A percentile compares a stretch with the other conserved stretches of the same genome.
phyloP scores from a whole-genome alignment of 2,329 filamentous ascomycete genomes.

The Colletotrichum musae region DNA sequence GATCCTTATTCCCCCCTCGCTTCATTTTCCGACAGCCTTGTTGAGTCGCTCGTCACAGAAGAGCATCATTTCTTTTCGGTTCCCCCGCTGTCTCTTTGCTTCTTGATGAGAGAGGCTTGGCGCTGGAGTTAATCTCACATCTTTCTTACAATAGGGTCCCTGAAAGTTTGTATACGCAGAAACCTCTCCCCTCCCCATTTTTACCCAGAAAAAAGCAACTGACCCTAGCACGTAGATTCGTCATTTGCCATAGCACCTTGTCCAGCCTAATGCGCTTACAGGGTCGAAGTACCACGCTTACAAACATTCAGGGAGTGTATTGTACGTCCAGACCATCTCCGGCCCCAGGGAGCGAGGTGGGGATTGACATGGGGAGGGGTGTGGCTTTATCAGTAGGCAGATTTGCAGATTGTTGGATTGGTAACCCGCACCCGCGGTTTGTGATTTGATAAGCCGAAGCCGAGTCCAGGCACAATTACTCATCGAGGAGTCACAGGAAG shows the following conservation, averaged over 20 bases:
- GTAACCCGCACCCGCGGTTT: background rate
- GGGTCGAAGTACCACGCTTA: no score
- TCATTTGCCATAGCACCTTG: no score
- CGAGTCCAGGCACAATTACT: constrained; percentile 23
- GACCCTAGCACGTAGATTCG: no score
- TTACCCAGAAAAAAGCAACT: no score
- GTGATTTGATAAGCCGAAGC: constrained; percentile 32
- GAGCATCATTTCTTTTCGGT: background rate
- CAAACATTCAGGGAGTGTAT: no score
- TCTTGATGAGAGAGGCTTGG: constrained; percentile 11
- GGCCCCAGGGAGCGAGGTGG: background rate
- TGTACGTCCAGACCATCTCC: constrained; percentile 26
- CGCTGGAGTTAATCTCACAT: constrained; percentile 19
- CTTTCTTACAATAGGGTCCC: no score
- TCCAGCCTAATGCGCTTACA: no score
- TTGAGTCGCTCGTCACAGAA: background rate
- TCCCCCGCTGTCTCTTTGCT: background rate
- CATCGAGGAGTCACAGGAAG: constrained; percentile 10
- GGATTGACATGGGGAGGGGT: background rate
- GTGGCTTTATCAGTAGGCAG: background rate
- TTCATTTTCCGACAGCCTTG: no score
- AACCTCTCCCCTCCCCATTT: no score
- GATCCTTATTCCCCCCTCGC: no score
- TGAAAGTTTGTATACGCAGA: no score
- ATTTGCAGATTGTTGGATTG: background rate